Evolutionary conservation across 1,139 yeast species (phyloP).

Genomic region (Starmera stellimalicola): DNA sequence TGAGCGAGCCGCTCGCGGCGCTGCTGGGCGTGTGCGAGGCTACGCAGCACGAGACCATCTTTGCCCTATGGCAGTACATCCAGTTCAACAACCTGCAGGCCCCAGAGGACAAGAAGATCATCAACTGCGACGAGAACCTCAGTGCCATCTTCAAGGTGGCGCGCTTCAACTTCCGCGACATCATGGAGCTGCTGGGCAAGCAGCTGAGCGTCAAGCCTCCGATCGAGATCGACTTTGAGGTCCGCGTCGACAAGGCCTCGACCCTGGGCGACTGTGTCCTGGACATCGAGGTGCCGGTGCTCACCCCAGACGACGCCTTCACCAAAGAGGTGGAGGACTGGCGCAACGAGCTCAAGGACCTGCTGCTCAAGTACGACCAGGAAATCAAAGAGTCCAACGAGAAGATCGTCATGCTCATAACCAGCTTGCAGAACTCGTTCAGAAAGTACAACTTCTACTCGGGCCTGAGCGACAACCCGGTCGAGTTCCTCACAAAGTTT

Average conservation of each 20-base stretch:
- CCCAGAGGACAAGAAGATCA: slow-evolving; percentile 41
- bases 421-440: slow-evolving; percentile 55
- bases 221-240: slow-evolving; percentile 60
- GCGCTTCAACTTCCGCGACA: slow-evolving; percentile 58
- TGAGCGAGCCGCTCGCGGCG: slow-evolving; percentile 55
- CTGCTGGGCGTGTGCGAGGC: slow-evolving; percentile 70
- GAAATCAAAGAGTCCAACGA: slow-evolving; percentile 48
- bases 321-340: slow-evolving; percentile 33
- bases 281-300: slow-evolving; percentile 53
- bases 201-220: slow-evolving; percentile 71
- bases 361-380: slow-evolving; percentile 38
- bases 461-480: slow-evolving; percentile 69
- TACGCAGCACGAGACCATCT: slow-evolving; percentile 81
- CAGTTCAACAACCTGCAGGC: slow-evolving; percentile 62
- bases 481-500: slow-evolving; percentile 64
- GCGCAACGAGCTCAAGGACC: slow-evolving; percentile 27
- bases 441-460: slow-evolving; percentile 65
- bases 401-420: slow-evolving; percentile 52
- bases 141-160: slow-evolving; percentile 39
- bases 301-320: slow-evolving; percentile 28
- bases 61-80: slow-evolving; percentile 81
- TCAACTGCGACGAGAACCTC: slow-evolving; percentile 64
- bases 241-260: slow-evolving; percentile 65
- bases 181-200: slow-evolving; percentile 60
- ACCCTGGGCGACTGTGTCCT: slow-evolving; percentile 75